Evolutionary conservation across 139 green algal species (phyloP).

Genomic region (Gonium pectorale): DNA sequence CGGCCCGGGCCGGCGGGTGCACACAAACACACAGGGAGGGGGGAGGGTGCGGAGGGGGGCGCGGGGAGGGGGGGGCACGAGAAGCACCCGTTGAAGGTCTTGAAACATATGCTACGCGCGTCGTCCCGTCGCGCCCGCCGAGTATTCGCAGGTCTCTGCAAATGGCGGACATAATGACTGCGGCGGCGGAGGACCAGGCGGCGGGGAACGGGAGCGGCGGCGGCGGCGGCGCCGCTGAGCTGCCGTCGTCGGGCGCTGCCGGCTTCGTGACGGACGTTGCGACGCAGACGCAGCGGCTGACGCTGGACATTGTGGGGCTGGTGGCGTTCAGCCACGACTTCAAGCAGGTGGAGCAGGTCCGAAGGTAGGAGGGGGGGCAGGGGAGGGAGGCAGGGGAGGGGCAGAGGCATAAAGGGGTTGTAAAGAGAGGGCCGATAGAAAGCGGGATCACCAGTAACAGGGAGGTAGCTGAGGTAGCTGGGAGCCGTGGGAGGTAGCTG

Average conservation of each 20-base stretch:
- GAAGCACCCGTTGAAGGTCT: no score
- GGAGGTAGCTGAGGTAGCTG: no score
- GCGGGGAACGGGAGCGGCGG: background rate
- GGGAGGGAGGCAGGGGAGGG: background rate
- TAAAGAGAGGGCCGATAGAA: no score
- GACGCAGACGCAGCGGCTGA: constrained; percentile 75
- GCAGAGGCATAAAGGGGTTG: no score
- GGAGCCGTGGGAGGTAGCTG: no score
- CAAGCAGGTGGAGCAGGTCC: constrained; percentile 43
- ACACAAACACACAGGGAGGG: no score
- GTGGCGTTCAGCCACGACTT: constrained; percentile 82
- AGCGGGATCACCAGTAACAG: no score
- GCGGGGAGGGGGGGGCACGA: no score
- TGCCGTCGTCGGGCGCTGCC: background rate
- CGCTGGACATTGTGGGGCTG: constrained; percentile 77
- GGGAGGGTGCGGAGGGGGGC: no score
- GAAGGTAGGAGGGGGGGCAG: background rate
- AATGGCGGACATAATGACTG: constrained; percentile 56
- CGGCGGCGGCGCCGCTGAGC: background rate
- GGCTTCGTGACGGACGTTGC: constrained; percentile 67
- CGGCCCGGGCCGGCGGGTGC: no score
- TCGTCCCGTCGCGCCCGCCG: no score
- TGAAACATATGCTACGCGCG: no score
- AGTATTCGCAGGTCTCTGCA: constrained; percentile 44
- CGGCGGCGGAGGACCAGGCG: background rate